Conservation (phyloP, 192 early-diverging fungal species). For the Umbelopsis ramanniana region DNA sequence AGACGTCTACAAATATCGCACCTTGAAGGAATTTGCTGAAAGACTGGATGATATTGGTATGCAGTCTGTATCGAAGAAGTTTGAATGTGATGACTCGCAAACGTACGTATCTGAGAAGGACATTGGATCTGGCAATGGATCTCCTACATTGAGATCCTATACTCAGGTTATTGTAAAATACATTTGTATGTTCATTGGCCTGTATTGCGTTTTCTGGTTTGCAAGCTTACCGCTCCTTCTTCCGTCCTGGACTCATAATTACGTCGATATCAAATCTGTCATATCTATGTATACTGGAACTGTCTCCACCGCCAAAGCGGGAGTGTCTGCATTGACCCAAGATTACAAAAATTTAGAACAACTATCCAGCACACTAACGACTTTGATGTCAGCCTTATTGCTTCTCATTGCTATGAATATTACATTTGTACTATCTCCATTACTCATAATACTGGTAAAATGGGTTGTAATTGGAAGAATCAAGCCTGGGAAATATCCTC, state of each 20-base stretch:
- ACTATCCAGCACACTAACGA: background rate
- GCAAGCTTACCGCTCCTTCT: background rate
- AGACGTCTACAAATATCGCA: background rate
- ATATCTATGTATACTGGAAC: background rate
- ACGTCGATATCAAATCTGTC: background rate
- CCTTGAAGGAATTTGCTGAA: background rate
- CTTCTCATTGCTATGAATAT: background rate
- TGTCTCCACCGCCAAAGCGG: background rate
- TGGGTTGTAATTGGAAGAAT: conserved; percentile 1
- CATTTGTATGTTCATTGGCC: background rate
- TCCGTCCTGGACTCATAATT: background rate
- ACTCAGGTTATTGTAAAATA: background rate
- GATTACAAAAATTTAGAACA: background rate
- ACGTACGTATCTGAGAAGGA: background rate
- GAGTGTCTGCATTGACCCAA: background rate
- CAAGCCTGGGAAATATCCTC: background rate
- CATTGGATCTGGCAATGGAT: background rate
- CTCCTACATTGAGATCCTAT: background rate
- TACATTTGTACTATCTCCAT: background rate
- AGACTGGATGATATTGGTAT: background rate
- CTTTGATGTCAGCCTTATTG: background rate
- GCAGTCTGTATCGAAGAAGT: background rate
- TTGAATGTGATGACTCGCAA: background rate
- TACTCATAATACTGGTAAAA: background rate
- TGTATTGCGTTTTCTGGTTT: background rate